Conservation (phyloP, 148 eudicot genomes). For the Vaccinium corymbosum region DNA sequence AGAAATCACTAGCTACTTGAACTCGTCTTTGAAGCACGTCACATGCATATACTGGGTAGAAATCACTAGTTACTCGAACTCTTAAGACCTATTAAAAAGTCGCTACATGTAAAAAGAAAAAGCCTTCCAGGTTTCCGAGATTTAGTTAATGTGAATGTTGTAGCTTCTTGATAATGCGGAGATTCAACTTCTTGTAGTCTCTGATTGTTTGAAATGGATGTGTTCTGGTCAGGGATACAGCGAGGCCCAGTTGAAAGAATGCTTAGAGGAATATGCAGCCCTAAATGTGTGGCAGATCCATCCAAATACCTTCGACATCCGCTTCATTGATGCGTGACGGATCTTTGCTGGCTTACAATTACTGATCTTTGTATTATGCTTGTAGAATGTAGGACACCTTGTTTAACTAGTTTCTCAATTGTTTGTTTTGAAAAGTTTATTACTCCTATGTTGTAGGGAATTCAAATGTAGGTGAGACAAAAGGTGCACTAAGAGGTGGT, state of each 20-base stretch:
- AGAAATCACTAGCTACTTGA: too few species aligned
- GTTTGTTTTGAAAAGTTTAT: not conserved
- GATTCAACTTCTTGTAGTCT: not conserved
- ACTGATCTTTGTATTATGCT: not conserved
- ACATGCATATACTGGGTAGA: not conserved
- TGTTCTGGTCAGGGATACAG: conserved; percentile 75
- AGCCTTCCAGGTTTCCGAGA: not conserved
- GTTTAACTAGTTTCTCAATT: not conserved
- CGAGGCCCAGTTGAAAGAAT: conserved; percentile 92
- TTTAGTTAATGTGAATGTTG: not conserved
- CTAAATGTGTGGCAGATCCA: conserved; percentile 98
- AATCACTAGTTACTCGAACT: not conserved
- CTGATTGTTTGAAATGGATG: conserved; percentile 14
- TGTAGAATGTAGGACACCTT: not conserved
- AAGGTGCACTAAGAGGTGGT: not conserved
- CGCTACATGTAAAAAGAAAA: not conserved
- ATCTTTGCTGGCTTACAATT: conserved; percentile 1
- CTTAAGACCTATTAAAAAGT: not conserved
- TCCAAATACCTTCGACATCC: conserved; percentile 85
- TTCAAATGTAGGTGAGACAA: not conserved
- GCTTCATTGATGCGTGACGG: conserved; percentile 79
- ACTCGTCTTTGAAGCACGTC: not conserved
- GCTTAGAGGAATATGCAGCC: conserved; percentile 94
- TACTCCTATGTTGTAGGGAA: not conserved
- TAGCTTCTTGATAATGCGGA: not conserved